Evolutionary conservation across 2,329 filamentous ascomycete genomes (phyloP).

Genomic region (Chaetothyriales sp.): DNA sequence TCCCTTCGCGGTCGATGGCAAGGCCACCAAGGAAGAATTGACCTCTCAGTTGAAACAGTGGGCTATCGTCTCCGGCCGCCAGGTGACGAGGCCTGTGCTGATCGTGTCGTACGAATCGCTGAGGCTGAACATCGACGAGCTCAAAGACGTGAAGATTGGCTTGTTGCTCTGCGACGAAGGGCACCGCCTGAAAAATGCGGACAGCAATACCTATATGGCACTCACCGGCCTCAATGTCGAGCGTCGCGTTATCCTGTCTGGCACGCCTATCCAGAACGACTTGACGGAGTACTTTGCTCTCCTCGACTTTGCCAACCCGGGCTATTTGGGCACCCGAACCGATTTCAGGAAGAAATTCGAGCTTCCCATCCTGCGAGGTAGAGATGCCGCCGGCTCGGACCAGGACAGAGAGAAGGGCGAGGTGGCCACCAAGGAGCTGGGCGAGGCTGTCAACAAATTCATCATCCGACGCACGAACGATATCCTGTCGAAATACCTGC

Average conservation of each 20-base stretch:
- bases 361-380: constrained; percentile 75
- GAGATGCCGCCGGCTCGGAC: constrained; percentile 79
- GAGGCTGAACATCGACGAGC: constrained; percentile 74
- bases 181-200: constrained; percentile 89
- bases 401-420: constrained; percentile 69
- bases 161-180: constrained; percentile 92
- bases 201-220: constrained; percentile 86
- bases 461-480: constrained; percentile 97
- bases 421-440: constrained; percentile 64
- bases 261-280: constrained; percentile 96
- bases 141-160: constrained; percentile 80
- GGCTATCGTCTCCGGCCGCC: constrained; percentile 79
- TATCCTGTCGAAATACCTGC: constrained; percentile 91
- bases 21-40: constrained; percentile 85
- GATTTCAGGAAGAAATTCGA: constrained; percentile 94
- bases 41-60: constrained; percentile 83
- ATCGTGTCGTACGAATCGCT: constrained; percentile 97
- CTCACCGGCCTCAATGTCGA: constrained; percentile 82
- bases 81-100: constrained; percentile 79
- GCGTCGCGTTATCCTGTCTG: constrained; percentile 82
- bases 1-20: constrained; percentile 92
- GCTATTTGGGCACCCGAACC: constrained; percentile 68
- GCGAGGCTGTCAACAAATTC: constrained; percentile 86
- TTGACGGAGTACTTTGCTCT: constrained; percentile 95
- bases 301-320: constrained; percentile 91